phyloP scores from a whole-genome alignment of 176 grass and related monocot genomes.

The Paspalum notatum region DNA sequence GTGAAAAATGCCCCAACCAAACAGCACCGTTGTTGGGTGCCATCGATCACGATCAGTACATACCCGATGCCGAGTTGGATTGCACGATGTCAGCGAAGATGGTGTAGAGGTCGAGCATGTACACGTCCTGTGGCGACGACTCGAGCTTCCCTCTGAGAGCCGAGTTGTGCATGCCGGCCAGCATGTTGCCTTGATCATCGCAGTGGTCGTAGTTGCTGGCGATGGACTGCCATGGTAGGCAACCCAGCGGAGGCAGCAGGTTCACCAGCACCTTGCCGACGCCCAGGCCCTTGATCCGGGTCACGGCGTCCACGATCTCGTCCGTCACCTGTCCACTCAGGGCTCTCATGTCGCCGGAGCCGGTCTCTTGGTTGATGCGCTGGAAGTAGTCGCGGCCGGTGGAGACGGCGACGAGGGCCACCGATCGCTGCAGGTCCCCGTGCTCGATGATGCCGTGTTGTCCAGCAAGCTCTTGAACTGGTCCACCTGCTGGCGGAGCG shows the following conservation, averaged over 20 bases:
- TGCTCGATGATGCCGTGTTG: neutral
- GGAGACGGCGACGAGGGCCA: conserved; percentile 1
- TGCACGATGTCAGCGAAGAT: neutral
- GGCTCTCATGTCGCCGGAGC: neutral
- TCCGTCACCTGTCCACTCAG: neutral
- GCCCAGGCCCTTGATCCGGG: neutral
- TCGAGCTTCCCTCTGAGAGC: neutral
- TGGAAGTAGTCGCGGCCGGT: neutral
- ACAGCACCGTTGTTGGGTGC: too few species aligned
- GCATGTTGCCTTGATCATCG: neutral
- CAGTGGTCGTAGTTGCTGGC: neutral
- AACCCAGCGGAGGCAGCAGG: neutral
- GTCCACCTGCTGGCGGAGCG: neutral
- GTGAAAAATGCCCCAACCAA: too few species aligned
- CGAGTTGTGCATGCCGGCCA: neutral
- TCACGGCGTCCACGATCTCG: neutral
- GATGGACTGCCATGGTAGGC: neutral
- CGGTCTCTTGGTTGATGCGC: neutral
- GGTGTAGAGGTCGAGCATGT: neutral
- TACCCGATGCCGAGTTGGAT: too few species aligned
- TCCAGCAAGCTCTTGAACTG: neutral
- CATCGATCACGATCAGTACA: too few species aligned
- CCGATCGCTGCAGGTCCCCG: neutral
- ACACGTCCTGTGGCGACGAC: neutral
- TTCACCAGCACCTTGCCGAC: conserved; percentile 16